Base-by-base conservation (phyloP, 228 moss, liverwort and hornwort species). In the Sphagnum fallax region DNA sequence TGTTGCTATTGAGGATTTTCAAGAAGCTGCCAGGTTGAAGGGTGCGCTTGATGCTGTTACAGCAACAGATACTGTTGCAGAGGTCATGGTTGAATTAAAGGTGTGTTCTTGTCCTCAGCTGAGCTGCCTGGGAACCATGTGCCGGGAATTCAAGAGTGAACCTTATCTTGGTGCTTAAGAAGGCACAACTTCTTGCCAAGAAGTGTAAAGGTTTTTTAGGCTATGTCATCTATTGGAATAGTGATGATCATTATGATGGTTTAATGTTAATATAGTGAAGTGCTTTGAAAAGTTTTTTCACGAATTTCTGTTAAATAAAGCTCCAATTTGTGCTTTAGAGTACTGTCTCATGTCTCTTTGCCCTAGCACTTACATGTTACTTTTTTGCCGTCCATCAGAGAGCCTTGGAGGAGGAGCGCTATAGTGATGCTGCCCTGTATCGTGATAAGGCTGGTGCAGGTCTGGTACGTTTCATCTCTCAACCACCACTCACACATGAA, bases 371-470 rank as follows among this genome's bases (percentile, higher is more conserved):
- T 55, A 8, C 8, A 55, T 55, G 55, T 12, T 55, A 12, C 55
- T 55, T 8, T 12, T 55, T 8, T 55, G 55, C 2, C 4, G 55
- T 55, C 55, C 55, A 55, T 12, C 55, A 98, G 98, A 81, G 76
- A 60, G 92, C 98, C 61, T 74, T 98, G 70, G 77, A 81, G 60
- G 94, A 94, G 80, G 98, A 98, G 73, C 87, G 94, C 12, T 98
- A 98, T 4, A 73, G 78, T 67, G 98, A 94, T 76, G 98, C 98
- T 5, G 87, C 92, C 16, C 76, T 73, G 49, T 80, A 92, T 58
- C 83, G 98, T 73, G 98, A 98, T 65, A 86, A 85, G 77, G 98
- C 92, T 61, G 87, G 92, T 70, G 98, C 90, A 53, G 98, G 98
- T 50, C 80, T 98, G 92, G 98, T 96, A 84, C 76, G 85, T 61